Evolutionary conservation across 2,329 filamentous ascomycete genomes (phyloP).

Genomic region (Cladophialophora chaetospira): DNA sequence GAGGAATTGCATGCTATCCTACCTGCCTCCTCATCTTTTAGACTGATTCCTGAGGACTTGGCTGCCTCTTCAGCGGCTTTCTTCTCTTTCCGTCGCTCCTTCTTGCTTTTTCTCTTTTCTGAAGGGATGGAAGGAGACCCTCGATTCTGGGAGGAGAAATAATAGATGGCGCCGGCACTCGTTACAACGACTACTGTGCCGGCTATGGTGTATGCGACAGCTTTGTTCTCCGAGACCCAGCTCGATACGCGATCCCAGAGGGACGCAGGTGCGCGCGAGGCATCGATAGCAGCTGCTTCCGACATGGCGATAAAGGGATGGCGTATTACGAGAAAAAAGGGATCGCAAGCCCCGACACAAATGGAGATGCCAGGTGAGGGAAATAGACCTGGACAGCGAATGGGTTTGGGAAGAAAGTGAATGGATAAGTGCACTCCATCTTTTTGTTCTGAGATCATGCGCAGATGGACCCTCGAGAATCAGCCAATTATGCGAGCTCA

Average conservation of each 20-base stretch:
- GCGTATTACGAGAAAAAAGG: neutral
- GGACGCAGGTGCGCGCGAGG: slow-evolving; percentile 56
- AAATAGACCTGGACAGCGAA: slow-evolving; percentile 8
- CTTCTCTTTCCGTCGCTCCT: slow-evolving; percentile 85
- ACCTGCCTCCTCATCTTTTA: slow-evolving; percentile 40
- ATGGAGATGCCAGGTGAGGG: slow-evolving; percentile 2
- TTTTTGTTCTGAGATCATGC: no score
- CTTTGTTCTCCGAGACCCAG: slow-evolving; percentile 96
- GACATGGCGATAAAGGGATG: slow-evolving; percentile 18
- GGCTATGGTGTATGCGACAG: slow-evolving; percentile 91
- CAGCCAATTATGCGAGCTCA: neutral
- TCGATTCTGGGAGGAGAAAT: slow-evolving; percentile 62
- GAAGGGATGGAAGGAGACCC: slow-evolving; percentile 39
- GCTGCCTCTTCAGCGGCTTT: slow-evolving; percentile 61
- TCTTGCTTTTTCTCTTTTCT: slow-evolving; percentile 78
- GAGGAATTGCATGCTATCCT: neutral
- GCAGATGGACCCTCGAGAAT: neutral
- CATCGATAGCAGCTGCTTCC: slow-evolving; percentile 25
- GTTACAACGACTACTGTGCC: slow-evolving; percentile 91
- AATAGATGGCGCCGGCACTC: slow-evolving; percentile 90
- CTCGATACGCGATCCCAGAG: slow-evolving; percentile 86
- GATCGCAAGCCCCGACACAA: neutral
- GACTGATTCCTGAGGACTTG: slow-evolving; percentile 39
- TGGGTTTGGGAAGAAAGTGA: no score
- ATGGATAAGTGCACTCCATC: no score